Evolutionary conservation across 768 basidiomycete species (phyloP), one percentile per base, ranked within the genome.

Genomic region (Lentinula detonsa): DNA sequence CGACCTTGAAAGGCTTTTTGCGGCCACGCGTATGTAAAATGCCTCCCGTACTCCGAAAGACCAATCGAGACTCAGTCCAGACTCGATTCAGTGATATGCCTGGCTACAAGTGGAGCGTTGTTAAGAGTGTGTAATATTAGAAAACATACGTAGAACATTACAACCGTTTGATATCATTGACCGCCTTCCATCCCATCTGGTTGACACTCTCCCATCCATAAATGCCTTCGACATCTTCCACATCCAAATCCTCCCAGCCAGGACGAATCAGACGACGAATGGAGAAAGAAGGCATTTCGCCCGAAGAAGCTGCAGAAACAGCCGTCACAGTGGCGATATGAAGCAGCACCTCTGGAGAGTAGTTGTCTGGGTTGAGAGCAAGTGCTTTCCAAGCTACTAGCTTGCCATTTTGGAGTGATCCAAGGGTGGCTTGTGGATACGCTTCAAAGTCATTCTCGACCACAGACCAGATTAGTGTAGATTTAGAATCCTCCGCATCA

Each of bases 301-400:
- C 37, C 7, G 55, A 21, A 37, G n/a, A 10, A 8, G 9, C 46
- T 15, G 15, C 31, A 13, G 45, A 48, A 2, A 21, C 15, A 23
- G 57, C 18, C 5, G 23, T 23, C 16, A 60, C 50, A 42, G 59
- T 51, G 18, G 49, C 59, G 50, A 60, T 50, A 43, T 60, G 59
- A 28, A 60, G 50, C 50, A 60, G 42, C 5, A 60, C 40, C 31
- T 60, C 59, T 1, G 59, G 59, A 7, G 59, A 51, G 28, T 34
- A 60, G 4, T 49, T 60, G 4, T 18, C 35, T 37, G 50, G 50
- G 37, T 60, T 60, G 13, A 60, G 21, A 11, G 49, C 48, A 7
- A 60, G 48, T 35, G 50, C 59, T 31, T 60, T 60, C 59, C 59
- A 60, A n/a, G 45, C 50, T 23, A 60, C 59, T 9, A 60, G 48